Percentiles rank a stretch among this genome's conserved stretches.
These are phyloP conservation scores for Poronia punctata DNA, from an alignment of 495 filamentous ascomycete genomes.

Conservation along the genomic window DNA sequence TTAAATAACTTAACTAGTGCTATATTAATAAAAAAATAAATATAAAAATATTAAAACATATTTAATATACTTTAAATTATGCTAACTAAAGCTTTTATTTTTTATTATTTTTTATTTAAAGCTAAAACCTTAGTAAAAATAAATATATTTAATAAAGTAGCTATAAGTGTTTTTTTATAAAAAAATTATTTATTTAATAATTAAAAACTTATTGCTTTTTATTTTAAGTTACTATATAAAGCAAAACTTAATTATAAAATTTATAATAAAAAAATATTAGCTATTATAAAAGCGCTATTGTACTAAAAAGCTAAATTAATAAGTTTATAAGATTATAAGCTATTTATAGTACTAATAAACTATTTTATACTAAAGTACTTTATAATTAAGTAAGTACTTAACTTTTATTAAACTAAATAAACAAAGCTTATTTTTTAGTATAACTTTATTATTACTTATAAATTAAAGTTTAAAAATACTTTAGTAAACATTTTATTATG, in stretches of 20 bases:
- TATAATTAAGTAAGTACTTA: background rate
- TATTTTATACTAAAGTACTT: no score
- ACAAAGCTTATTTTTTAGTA: background rate
- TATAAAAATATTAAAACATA: background rate
- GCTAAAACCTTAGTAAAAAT: background rate
- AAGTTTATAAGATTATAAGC: no score
- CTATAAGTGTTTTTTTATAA: conserved; percentile 7
- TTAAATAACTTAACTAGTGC: background rate
- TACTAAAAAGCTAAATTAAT: no score
- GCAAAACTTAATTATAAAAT: no score
- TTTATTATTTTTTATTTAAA: no score
- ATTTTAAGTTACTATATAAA: no score
- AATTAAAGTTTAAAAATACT: no score
- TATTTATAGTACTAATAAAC: no score
- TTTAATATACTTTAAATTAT: background rate
- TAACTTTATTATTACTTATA: background rate
- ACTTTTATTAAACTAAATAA: background rate
- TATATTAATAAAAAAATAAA: background rate
- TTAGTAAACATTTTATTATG: background rate
- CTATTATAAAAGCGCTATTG: background rate
- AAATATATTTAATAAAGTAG: background rate
- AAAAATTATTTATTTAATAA: background rate
- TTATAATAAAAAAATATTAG: no score
- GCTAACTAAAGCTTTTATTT: no score
- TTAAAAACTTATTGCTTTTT: no score